phyloP scores from a whole-genome alignment of 2,329 filamentous ascomycete species.

The Teratosphaeria zuluensis region DNA sequence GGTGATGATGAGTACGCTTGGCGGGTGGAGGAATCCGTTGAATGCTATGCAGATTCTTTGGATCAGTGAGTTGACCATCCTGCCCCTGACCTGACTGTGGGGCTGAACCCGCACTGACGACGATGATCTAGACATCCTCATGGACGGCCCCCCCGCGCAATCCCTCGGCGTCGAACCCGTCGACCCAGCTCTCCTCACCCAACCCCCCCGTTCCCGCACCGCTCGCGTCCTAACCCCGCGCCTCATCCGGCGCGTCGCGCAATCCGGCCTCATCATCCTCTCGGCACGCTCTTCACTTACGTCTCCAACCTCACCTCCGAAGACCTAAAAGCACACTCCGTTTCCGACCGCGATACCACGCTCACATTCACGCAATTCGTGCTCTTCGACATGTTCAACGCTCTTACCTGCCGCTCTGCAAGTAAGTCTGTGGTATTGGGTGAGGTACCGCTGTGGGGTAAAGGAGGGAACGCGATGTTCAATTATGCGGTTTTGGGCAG shows the following conservation, averaged over 20 bases:
- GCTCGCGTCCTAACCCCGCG: conserved; percentile 83
- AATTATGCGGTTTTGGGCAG: conserved; percentile 89
- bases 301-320: conserved; percentile 81
- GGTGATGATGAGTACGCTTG: conserved; percentile 82
- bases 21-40: conserved; percentile 88
- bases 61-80: conserved; percentile 66
- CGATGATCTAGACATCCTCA: conserved; percentile 72
- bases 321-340: conserved; percentile 45
- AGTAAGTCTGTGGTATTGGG: conserved; percentile 80
- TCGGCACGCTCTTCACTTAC: conserved; percentile 86
- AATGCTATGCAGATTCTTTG: conserved; percentile 99
- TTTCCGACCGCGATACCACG: conserved; percentile 89
- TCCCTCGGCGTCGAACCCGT: conserved; percentile 93
- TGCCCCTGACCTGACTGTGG: conserved; percentile 2
- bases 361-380: conserved; percentile 99
- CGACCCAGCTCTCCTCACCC: conserved; percentile 86
- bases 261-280: conserved; percentile 81
- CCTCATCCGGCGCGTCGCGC: conserved; percentile 75
- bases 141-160: conserved; percentile 96
- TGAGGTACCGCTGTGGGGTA: conserved; percentile 53
- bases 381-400: conserved; percentile 99
- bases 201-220: conserved; percentile 74
- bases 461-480: conserved; percentile 86
- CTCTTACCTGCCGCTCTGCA: conserved; percentile 83
- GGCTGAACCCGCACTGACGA: too few species aligned